phyloP scores from a whole-genome alignment of 441 rosid species.

The Gossypium trilobum region DNA sequence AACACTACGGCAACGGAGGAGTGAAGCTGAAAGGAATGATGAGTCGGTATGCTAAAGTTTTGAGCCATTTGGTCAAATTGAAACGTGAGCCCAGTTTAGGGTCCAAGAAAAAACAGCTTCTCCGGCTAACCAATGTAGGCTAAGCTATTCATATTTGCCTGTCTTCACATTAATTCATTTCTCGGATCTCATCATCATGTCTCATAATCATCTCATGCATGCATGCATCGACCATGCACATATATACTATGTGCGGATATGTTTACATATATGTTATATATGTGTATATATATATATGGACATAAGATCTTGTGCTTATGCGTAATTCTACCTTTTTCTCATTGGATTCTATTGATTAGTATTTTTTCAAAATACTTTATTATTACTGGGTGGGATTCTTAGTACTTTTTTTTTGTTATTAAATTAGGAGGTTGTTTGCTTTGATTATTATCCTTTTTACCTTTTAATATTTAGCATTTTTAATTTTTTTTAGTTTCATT shows the following conservation, averaged over 20 bases:
- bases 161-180: background rate
- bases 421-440: too few species aligned
- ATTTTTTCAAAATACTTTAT: background rate
- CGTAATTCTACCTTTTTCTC: background rate
- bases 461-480: too few species aligned
- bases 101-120: conserved; percentile 20
- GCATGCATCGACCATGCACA: background rate
- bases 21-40: conserved; percentile 50
- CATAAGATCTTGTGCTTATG: background rate
- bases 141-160: background rate
- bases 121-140: conserved; percentile 14
- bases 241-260: background rate
- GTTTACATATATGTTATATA: background rate
- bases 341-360: background rate
- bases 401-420: too few species aligned
- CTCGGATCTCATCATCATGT: background rate
- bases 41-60: conserved; percentile 47
- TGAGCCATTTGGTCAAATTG: conserved; percentile 43
- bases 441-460: too few species aligned
- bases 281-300: background rate
- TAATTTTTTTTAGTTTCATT: too few species aligned
- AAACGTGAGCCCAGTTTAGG: conserved; percentile 30
- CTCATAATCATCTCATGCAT: background rate
- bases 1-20: conserved; percentile 21
- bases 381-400: too few species aligned